Percentiles rank a stretch among this genome's conserved stretches.
Conservation (phyloP, 169 alveolate species). For the Eimeria necatrix region DNA sequence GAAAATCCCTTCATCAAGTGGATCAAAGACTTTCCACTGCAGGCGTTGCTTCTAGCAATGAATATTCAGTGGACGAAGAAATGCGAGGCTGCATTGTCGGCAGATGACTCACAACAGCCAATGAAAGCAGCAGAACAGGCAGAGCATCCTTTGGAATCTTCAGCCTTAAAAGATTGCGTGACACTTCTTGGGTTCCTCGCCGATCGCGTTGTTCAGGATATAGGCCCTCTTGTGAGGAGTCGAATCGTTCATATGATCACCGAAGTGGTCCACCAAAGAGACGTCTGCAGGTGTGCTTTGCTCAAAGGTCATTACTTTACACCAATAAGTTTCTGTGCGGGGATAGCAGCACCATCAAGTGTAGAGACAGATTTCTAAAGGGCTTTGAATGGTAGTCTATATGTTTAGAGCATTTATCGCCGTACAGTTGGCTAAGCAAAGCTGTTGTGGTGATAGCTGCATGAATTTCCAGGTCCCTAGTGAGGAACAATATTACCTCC, state of each 20-base stretch:
- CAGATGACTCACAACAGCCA: neutral
- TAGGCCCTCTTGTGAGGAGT: conserved; percentile 92
- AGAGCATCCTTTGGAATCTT: conserved; percentile 62
- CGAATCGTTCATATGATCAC: conserved; percentile 96
- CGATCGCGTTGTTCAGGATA: conserved; percentile 93
- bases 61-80: conserved; percentile 93
- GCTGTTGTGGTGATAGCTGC: neutral
- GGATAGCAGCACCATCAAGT: neutral
- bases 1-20: conserved; percentile 82
- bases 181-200: conserved; percentile 92
- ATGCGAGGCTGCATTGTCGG: conserved; percentile 87
- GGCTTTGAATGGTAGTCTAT: too few relatives aligned
- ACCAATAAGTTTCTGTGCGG: neutral
- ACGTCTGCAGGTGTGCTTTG: conserved; percentile 90
- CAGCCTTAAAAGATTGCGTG: conserved; percentile 81
- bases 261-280: conserved; percentile 98
- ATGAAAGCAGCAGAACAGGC: neutral
- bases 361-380: neutral
- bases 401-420: too few relatives aligned
- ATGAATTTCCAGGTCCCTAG: conserved; percentile 10
- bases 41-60: conserved; percentile 91
- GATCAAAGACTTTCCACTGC: conserved; percentile 91
- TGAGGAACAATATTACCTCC: conserved; percentile 67
- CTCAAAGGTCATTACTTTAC: too few relatives aligned
- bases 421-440: too few relatives aligned